Evolutionary conservation across 805 yeast genomes (phyloP).

Genomic region (Cyberlindnera xylosilytica): DNA sequence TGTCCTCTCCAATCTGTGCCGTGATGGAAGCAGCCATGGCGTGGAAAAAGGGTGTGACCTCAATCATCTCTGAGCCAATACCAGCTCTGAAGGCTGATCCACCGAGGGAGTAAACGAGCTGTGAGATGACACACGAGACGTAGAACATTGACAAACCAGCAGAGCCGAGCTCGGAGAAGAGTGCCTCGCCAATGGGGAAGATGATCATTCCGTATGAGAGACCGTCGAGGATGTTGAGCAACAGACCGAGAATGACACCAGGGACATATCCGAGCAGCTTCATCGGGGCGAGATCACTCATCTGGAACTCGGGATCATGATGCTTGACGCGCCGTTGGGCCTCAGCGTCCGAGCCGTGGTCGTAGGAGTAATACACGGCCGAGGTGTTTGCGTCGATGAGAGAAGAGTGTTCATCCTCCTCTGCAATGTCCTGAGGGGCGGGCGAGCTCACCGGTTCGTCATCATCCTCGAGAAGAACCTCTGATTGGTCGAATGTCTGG

Average conservation of each 20-base stretch:
- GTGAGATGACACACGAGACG: conserved; percentile 86
- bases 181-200: conserved; percentile 83
- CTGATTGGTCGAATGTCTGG: conserved; percentile 4
- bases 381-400: conserved; percentile 10
- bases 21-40: conserved; percentile 82
- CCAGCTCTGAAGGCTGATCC: conserved; percentile 87
- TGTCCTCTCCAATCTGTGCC: conserved; percentile 47
- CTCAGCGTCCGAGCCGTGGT: conserved; percentile 6
- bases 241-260: conserved; percentile 78
- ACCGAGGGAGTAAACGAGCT: conserved; percentile 83
- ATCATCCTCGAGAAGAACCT: conserved; percentile 1
- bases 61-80: conserved; percentile 98
- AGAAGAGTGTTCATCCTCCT: conserved; percentile 7
- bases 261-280: conserved; percentile 43
- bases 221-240: conserved; percentile 88
- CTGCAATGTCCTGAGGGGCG: too few relatives aligned
- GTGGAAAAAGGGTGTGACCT: conserved; percentile 97
- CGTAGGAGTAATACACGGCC: conserved; percentile 14
- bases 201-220: conserved; percentile 96
- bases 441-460: conserved; percentile 5
- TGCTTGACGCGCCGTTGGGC: conserved; percentile 1
- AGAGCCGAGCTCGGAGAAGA: conserved; percentile 78
- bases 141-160: conserved; percentile 93
- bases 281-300: conserved; percentile 12
- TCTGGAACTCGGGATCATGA: conserved; percentile 12